Base-by-base conservation (phyloP, 441 rosid genomes). In the Eruca vesicaria region DNA sequence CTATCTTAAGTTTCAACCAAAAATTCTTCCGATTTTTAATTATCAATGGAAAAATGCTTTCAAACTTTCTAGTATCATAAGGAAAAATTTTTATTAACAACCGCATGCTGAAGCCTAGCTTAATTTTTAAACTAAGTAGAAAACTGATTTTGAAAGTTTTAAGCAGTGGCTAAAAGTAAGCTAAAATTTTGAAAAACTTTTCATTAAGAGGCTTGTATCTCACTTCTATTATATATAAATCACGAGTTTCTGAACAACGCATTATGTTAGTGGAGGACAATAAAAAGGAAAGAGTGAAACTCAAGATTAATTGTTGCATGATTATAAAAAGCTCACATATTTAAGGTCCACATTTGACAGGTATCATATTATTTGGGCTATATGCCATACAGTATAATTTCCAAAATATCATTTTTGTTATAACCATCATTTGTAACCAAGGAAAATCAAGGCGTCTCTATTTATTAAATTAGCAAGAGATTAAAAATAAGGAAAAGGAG, bases 281-380 rank as follows among this genome's bases (percentile, higher is more conserved):
- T 19, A 73, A 20, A 73, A 57, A 20, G 60, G 66, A 15, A 74
- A 74, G 78, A 66, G 78, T 74, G 57, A 74, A 66, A 45, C 52
- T 48, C 52, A 74, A 74, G 78, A 66, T 57, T 74, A 66, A 74
- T 66, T 65, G 72, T 57, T 31, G 28, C 66, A 74, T 74, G 72
- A 74, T 65, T 73, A 32, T 66, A 43, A 57, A 63, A 74, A 28
- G 50, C 26, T 41, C 41, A n/a, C 26, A 28, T 63, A 72, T 65
- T 28, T 18, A 64, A 65, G n/a, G 58, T 64, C 64, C 64, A 73
- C 76, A 64, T 73, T 57, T 28, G 5, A 57, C 61, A 23, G 63
- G 64, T 50, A 62, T 12, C 41, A 50, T 72, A 63, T 62, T 36
- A 18, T 72, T 35, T 36, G 53, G 62, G 14, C 18, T 63, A 63